Evolutionary conservation across 345 rosid species (phyloP), one percentile per base, ranked within the genome.

Genomic region (Salix exigua): DNA sequence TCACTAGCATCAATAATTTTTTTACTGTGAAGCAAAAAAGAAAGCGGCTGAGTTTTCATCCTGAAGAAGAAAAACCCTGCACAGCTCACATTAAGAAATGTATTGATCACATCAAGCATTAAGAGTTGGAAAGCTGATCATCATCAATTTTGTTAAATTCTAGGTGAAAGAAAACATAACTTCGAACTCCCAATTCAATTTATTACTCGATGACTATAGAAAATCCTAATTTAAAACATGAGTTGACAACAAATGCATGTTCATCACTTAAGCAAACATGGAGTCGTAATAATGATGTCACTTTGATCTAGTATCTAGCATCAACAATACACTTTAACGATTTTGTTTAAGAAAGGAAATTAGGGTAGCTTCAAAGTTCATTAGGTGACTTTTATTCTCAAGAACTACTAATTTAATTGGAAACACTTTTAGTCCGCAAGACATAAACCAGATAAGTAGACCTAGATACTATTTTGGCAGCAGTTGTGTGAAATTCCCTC

Each of bases 1-100:
- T 33, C 35, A 33, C 35, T 33, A 33, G 35, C 35, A 31, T 96
- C 99, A 35, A 96, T 90, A 78, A 93, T 93, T 66, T 89, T 91
- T 78, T 96, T 98, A 82, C 94, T 86, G 85, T 89, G 92, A 78
- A 96, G 90, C 77, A 96, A 90, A 84, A 84, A 93, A 92, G 77
- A 96, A 92, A 66, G 89, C 87, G 25, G 88, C 90, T 19, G 98
- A 93, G 84, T 90, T 92, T 69, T 92, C 95, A 79, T 92, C 97
- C 98, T 93, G 95, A 80, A 33, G 35, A 33, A 33, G 35, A 85
- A 68, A 70, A 61, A 13, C 8, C 74, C 21, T 7, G 78, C 74
- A 76, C 25, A 63, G 79, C 65, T 70, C 38, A 19, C 28, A 21
- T 11, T 65, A 75, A 61, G 2, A 50, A 50, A 50, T 19, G 18